Conservation (phyloP, 768 basidiomycete species). For the Tylopilus subfusipes region DNA sequence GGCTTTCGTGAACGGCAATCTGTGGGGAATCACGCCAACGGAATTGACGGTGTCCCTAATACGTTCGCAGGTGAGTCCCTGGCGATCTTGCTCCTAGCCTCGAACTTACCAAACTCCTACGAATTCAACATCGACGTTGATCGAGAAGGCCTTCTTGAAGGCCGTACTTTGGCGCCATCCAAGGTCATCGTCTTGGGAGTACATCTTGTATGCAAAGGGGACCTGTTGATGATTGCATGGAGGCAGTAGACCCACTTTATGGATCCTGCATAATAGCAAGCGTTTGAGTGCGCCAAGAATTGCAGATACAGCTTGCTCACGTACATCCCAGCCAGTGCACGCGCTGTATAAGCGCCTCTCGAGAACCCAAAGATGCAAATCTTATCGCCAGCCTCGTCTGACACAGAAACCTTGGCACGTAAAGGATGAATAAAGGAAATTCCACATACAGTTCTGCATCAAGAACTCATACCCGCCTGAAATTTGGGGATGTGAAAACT, state of each 20-base stretch:
- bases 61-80: not conserved
- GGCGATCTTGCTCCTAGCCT: not conserved
- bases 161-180: slow-evolving; percentile 63
- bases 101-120: slow-evolving; percentile 65
- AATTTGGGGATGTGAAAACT: not conserved
- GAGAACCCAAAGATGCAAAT: slow-evolving; percentile 83
- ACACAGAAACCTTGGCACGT: not conserved
- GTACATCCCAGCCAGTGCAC: slow-evolving; percentile 72
- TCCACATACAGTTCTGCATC: slow-evolving; percentile 66
- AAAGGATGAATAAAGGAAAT: not conserved
- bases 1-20: slow-evolving; percentile 62
- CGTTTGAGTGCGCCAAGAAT: not conserved
- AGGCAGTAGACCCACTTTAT: slow-evolving; percentile 71
- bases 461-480: slow-evolving; percentile 72
- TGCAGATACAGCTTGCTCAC: slow-evolving; percentile 7
- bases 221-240: slow-evolving; percentile 71
- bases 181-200: slow-evolving; percentile 47
- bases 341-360: slow-evolving; percentile 69
- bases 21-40: slow-evolving; percentile 63
- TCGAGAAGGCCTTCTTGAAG: slow-evolving; percentile 74
- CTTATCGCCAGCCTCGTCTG: slow-evolving; percentile 65
- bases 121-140: slow-evolving; percentile 71
- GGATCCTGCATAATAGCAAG: slow-evolving; percentile 41
- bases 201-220: slow-evolving; percentile 71
- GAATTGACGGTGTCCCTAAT: slow-evolving; percentile 68